phyloP scores from a whole-genome alignment of 2,329 filamentous ascomycete species.

The Aspergillus pseudoterreus region DNA sequence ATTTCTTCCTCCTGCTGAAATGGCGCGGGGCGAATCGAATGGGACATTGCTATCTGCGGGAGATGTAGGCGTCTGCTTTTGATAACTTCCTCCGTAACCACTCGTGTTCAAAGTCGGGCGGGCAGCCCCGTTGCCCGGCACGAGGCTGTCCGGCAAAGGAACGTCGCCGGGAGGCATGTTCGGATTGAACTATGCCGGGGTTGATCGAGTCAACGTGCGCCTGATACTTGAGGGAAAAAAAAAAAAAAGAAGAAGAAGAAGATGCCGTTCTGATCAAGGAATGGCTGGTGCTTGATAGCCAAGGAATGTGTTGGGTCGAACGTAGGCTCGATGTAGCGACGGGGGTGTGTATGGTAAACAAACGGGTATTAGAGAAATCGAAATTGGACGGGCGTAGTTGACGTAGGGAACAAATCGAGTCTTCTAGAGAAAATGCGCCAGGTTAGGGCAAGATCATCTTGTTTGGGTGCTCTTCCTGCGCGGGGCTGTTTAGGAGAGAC shows the following conservation, averaged over 20 bases:
- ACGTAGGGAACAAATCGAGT: not conserved
- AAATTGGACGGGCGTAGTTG: not conserved
- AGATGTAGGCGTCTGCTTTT: constrained; percentile 39
- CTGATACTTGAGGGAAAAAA: not conserved
- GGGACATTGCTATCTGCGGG: constrained; percentile 34
- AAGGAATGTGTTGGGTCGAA: not conserved
- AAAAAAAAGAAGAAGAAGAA: too few relatives aligned
- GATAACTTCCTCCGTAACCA: constrained; percentile 32
- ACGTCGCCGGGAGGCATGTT: constrained; percentile 42
- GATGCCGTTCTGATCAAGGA: not conserved
- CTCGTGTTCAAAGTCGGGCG: constrained; percentile 35
- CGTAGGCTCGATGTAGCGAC: not conserved
- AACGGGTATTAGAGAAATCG: not conserved
- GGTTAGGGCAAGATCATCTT: constrained; percentile 1
- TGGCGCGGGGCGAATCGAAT: constrained; percentile 34
- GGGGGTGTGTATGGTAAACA: constrained; percentile 2
- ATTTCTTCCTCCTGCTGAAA: constrained; percentile 23
- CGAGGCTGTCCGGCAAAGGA: constrained; percentile 38
- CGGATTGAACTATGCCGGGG: constrained; percentile 18
- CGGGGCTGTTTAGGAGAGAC: constrained; percentile 12
- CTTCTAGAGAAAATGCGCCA: not conserved
- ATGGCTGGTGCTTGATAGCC: not conserved
- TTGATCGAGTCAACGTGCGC: not conserved
- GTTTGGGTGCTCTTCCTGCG: constrained; percentile 7
- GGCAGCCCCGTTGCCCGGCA: constrained; percentile 39